Evolutionary conservation across 495 filamentous ascomycete species (phyloP), one percentile per base, ranked within the genome.

Genomic region (Apodospora peruviana): DNA sequence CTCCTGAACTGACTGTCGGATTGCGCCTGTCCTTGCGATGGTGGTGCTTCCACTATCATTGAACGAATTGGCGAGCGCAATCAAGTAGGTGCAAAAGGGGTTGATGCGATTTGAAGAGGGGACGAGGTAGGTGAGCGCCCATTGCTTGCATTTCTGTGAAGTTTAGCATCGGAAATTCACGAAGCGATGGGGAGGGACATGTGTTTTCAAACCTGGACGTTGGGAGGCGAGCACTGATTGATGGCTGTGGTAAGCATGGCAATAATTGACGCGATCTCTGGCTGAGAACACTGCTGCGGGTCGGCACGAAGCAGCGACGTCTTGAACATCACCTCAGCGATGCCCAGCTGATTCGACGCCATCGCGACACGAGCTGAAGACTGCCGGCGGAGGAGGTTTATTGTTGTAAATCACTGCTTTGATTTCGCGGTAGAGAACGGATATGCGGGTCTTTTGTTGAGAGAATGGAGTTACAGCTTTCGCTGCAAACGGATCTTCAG

Each of bases 161-260:
- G 56, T 20, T 46, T 49, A 44, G 48, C 48, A 47, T 45, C 16
- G 37, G 29, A 64, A n/a, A n/a, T n/a, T n/a, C 45, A 57, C 52
- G 55, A 59, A 59, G 67, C 58, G 67, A 56, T 56, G 55, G 59
- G 79, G 76, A 68, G 68, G 67, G 71, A 74, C 64, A 61, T 61
- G 61, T 69, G 66, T 71, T 72, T 67, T 88, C 90, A 91, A 90
- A 96, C 90, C 90, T 96, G 90, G 77, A 96, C 85, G 73, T 95
- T 94, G 72, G 73, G 62, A 48, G 82, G 74, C 55, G 88, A 87
- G 80, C 90, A 91, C 70, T 84, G 81, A 66, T 76, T 72, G 58
- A 90, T 66, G 47, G 78, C 79, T 61, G 77, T 69, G 59, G 86
- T 81, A 52, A 96, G 75, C 41, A 79, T 69, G 48, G 69, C 56